These are phyloP conservation scores for Pestalotiopsis sp. DNA, from an alignment of 2,329 filamentous ascomycete genomes.

Conservation along the genomic window DNA sequence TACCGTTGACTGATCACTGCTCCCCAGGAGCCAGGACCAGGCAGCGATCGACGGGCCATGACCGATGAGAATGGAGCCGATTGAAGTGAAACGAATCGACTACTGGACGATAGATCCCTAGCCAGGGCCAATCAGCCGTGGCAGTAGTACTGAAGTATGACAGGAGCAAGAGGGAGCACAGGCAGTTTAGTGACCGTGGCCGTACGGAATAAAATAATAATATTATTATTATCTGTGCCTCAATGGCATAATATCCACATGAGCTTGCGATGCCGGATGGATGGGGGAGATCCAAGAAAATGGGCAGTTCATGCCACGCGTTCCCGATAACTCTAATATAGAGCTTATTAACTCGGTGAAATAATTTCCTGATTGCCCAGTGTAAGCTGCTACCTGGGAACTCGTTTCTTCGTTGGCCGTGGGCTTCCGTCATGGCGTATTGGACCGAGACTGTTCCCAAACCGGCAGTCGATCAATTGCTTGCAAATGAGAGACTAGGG, in stretches of 20 bases:
- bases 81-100: neutral
- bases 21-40: neutral
- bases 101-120: neutral
- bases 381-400: neutral
- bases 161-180: neutral
- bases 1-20: neutral
- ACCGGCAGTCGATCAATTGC: neutral
- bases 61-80: neutral
- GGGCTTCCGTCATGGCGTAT: neutral
- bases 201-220: neutral
- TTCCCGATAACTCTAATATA: constrained; percentile 8
- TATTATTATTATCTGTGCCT: neutral
- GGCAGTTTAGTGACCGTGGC: neutral
- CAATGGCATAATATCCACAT: neutral
- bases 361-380: neutral
- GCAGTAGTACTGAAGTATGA: neutral
- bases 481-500: too few relatives aligned
- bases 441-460: neutral
- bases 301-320: constrained; percentile 3
- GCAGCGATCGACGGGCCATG: neutral
- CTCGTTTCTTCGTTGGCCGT: too few relatives aligned
- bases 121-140: neutral
- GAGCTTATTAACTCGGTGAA: constrained; percentile 4
- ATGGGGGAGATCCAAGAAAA: neutral
- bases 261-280: neutral